Base-by-base conservation (phyloP, 176 grass and related monocot species). In the Aegilops tauschii region DNA sequence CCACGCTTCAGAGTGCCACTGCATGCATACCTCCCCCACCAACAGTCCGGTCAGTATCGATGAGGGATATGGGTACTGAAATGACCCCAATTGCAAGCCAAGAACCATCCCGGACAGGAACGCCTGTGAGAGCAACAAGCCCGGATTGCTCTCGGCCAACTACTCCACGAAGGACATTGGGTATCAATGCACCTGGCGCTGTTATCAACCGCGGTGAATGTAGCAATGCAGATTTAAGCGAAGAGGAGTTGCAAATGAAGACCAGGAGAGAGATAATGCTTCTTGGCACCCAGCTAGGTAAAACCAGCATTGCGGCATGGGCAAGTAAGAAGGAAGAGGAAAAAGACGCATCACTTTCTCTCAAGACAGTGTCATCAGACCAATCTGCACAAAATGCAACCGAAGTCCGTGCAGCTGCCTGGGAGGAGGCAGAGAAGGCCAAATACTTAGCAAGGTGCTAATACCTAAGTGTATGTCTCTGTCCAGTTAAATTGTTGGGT, bases 11-110 rank as follows among this genome's bases (percentile, higher is more conserved):
- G 29, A 96, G 70, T 77, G 85, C 87, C 65, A 87, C 97, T 65
- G 45, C 90, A 80, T 89, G 92, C 77, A 83, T 96, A 67, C 85
- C 80, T 76, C 94, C 94, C 76, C 88, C 85, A 65, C 87, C 92
- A 42, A 97, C 94, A 35, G 92, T 89, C 40, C 86, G 97, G 54
- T 96, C 97, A 5, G 97, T 99, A 25, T 96, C 94, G 27, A 94
- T 99, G 97, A 93, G 97, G 73, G 97, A 96, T 58, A 96, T 99
- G 97, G 97, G 97, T 21, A 99, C 97, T 34, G 97, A 99, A 80
- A 99, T 99, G 97, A 99, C 97, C 56, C 97, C 97, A 7, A 93
- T 99, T 85, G 94, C 94, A 27, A 99, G 97, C 77, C 92, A 99
- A 68, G 97, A 99, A 61, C 97, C 94, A 75, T 99, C 97, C 49